A percentile compares a stretch with the other conserved stretches of the same genome.
These are phyloP conservation scores for Angomonas ambiguus DNA, from an alignment of 208 protist genomes.

Conservation along the genomic window DNA sequence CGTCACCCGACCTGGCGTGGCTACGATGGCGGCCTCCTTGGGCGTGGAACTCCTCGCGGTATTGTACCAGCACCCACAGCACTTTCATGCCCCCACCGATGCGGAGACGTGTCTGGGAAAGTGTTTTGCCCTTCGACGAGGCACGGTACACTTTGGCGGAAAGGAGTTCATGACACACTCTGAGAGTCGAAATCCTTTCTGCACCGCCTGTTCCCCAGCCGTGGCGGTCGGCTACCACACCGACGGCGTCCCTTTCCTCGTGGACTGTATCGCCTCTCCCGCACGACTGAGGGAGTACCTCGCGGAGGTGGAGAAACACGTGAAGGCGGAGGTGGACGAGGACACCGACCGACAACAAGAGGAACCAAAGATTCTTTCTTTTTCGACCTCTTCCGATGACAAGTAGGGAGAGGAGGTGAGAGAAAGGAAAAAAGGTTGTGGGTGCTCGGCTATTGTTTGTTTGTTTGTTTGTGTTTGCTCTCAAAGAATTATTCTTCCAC, in stretches of 20 bases:
- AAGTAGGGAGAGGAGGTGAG: background rate
- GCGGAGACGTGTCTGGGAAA: conserved; percentile 10
- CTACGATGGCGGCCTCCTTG: conserved; percentile 89
- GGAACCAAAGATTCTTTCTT: no score
- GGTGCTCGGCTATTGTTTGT: background rate
- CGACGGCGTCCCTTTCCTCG: background rate
- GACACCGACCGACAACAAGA: background rate
- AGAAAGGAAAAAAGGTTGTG: background rate
- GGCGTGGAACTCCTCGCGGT: conserved; percentile 94
- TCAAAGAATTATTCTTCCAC: no score
- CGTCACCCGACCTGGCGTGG: conserved; percentile 93
- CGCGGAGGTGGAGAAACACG: background rate
- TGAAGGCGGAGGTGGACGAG: background rate
- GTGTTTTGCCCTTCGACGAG: background rate
- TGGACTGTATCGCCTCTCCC: background rate
- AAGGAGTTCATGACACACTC: background rate
- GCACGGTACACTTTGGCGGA: background rate
- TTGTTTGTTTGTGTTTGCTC: background rate
- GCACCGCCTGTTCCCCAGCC: background rate
- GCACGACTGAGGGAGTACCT: background rate
- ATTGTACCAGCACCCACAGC: conserved; percentile 89
- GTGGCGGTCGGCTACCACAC: background rate
- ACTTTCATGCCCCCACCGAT: conserved; percentile 58
- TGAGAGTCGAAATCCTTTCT: background rate
- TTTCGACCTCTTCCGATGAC: background rate